Conservation (phyloP, 768 basidiomycete genomes). For the Rhodotorula taiwanensis region DNA sequence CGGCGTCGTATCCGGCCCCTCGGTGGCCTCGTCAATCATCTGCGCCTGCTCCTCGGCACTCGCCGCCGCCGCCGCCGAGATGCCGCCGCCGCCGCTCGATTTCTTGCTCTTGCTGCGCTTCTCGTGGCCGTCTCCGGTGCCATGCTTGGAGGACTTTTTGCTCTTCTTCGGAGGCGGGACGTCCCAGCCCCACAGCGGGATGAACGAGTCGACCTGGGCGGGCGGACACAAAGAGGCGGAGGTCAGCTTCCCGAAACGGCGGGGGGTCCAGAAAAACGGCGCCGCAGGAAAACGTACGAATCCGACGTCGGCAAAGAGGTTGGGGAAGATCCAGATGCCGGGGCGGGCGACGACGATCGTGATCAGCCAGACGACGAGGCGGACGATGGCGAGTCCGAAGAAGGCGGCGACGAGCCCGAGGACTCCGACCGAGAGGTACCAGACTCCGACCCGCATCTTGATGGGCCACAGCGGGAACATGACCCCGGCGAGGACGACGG, state of each 20-base stretch:
- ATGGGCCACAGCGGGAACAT: slow-evolving; percentile 99
- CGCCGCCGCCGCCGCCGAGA: neutral
- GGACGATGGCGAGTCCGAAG: slow-evolving; percentile 80
- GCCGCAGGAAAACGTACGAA: slow-evolving; percentile 61
- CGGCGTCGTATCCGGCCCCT: neutral
- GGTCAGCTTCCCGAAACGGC: slow-evolving; percentile 72
- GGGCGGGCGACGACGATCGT: slow-evolving; percentile 78
- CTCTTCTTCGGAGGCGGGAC: slow-evolving; percentile 58
- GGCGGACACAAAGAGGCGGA: slow-evolving; percentile 47
- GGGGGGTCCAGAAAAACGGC: slow-evolving; percentile 6
- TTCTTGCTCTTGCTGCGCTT: neutral
- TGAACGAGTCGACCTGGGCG: slow-evolving; percentile 85
- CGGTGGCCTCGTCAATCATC: neutral
- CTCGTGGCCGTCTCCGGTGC: neutral
- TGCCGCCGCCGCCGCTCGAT: no score
- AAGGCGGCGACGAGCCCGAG: slow-evolving; percentile 82
- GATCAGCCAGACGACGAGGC: slow-evolving; percentile 86
- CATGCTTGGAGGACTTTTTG: slow-evolving; percentile 2
- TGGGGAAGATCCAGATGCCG: slow-evolving; percentile 98
- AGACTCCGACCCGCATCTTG: slow-evolving; percentile 83
- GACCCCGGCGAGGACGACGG: slow-evolving; percentile 86
- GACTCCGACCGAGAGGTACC: slow-evolving; percentile 85
- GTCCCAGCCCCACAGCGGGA: slow-evolving; percentile 96
- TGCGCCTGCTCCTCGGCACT: neutral
- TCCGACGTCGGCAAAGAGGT: slow-evolving; percentile 95